phyloP scores from a whole-genome alignment of 352 stramenopile genomes.

The Globisporangium mamillatum region DNA sequence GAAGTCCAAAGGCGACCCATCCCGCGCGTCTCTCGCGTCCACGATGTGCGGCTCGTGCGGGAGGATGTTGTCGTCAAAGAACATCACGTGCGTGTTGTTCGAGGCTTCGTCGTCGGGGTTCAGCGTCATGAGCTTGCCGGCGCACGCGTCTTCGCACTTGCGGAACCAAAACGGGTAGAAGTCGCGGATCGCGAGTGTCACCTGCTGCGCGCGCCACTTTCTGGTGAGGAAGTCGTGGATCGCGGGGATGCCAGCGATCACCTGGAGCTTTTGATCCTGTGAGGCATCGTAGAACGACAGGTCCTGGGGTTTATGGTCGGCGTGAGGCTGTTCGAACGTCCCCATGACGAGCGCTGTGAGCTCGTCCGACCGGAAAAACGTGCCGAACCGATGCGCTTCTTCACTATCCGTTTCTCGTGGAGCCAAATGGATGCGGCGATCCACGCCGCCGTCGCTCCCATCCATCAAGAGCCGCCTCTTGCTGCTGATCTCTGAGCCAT shows the following conservation, averaged over 20 bases:
- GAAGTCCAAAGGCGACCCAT: slow-evolving; percentile 32
- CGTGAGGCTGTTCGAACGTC: slow-evolving; percentile 60
- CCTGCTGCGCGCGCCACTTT: slow-evolving; percentile 43
- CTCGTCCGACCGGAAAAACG: slow-evolving; percentile 52
- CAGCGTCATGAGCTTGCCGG: slow-evolving; percentile 61
- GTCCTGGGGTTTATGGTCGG: slow-evolving; percentile 14
- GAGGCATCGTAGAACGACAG: slow-evolving; percentile 37
- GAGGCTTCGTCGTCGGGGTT: slow-evolving; percentile 22
- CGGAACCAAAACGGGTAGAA: slow-evolving; percentile 77
- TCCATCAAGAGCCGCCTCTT: slow-evolving; percentile 36
- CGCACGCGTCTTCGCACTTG: slow-evolving; percentile 41
- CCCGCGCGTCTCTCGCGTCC: slow-evolving; percentile 39
- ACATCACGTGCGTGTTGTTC: slow-evolving; percentile 41
- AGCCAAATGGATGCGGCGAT: slow-evolving; percentile 53
- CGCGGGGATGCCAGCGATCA: slow-evolving; percentile 35
- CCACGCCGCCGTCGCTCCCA: slow-evolving; percentile 40
- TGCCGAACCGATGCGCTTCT: slow-evolving; percentile 43
- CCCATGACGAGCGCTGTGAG: slow-evolving; percentile 65
- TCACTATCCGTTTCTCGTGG: neutral
- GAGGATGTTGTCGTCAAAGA: slow-evolving; percentile 86
- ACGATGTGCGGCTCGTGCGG: slow-evolving; percentile 68
- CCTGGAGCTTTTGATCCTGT: slow-evolving; percentile 14
- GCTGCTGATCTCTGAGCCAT: neutral
- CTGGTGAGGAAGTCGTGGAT: slow-evolving; percentile 58
- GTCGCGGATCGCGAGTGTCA: slow-evolving; percentile 68